phyloP scores from a whole-genome alignment of 768 basidiomycete species.

The Lentinula edodes region DNA sequence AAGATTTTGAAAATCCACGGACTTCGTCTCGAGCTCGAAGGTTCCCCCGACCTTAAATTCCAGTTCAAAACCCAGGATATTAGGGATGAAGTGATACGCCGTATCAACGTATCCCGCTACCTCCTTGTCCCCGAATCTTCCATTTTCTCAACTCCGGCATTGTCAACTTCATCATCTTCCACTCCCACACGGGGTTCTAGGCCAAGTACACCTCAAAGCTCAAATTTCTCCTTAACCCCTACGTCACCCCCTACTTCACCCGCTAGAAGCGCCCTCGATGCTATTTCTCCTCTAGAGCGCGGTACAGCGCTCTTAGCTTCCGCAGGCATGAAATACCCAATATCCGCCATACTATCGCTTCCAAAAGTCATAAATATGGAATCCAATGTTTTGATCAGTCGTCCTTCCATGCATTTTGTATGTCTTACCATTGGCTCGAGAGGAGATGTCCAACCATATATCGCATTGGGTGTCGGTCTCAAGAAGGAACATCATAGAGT shows the following conservation, averaged over 20 bases:
- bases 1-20: conserved; percentile 25
- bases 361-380: conserved; percentile 50
- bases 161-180: not conserved
- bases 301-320: conserved; percentile 25
- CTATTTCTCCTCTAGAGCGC: conserved; percentile 43
- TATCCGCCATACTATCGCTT: conserved; percentile 20
- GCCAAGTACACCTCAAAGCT: not conserved
- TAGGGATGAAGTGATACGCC: conserved; percentile 39
- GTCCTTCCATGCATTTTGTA: conserved; percentile 46
- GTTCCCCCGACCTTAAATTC: conserved; percentile 41
- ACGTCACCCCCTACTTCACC: conserved; percentile 7
- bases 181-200: not conserved
- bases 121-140: conserved; percentile 5
- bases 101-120: conserved; percentile 20
- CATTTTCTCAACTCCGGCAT: not conserved
- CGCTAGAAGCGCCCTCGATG: conserved; percentile 23
- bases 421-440: conserved; percentile 63
- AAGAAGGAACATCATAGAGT: conserved; percentile 45
- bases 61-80: conserved; percentile 36
- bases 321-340: conserved; percentile 21
- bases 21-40: conserved; percentile 38
- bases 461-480: conserved; percentile 46
- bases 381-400: conserved; percentile 18
- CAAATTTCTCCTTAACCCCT: conserved; percentile 9
- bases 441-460: conserved; percentile 61